These are phyloP conservation scores for Verticillium tricorpus DNA, from an alignment of 2,329 filamentous ascomycete species.

Conservation along the genomic window DNA sequence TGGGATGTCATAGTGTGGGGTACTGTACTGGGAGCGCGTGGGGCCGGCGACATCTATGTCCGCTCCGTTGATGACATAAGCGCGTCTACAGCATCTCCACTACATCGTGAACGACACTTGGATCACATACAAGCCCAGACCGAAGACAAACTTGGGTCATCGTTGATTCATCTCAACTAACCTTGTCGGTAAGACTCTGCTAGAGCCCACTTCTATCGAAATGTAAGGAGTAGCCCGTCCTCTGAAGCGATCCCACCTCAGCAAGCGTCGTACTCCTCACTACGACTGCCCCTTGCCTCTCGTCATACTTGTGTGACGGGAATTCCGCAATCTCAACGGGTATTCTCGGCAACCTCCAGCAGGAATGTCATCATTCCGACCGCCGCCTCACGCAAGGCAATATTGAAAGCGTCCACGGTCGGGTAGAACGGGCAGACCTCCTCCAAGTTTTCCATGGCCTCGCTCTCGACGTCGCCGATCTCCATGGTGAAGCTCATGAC, in stretches of 20 bases:
- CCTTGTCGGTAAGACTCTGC: too few relatives aligned
- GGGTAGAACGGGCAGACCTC: conserved; percentile 37
- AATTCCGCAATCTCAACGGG: background rate
- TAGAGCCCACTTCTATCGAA: too few relatives aligned
- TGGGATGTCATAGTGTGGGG: conserved; percentile 1
- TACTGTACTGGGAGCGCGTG: background rate
- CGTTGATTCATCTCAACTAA: too few relatives aligned
- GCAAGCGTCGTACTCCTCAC: too few relatives aligned
- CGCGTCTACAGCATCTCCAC: too few relatives aligned
- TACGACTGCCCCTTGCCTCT: too few relatives aligned
- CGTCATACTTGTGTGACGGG: too few relatives aligned
- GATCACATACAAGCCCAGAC: too few relatives aligned
- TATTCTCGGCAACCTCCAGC: background rate
- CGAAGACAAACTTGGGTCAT: too few relatives aligned
- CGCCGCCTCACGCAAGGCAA: conserved; percentile 36
- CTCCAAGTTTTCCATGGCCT: background rate
- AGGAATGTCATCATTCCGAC: conserved; percentile 44
- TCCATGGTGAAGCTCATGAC: conserved; percentile 41
- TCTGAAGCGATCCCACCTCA: background rate
- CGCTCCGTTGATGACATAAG: background rate
- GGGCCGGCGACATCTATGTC: background rate
- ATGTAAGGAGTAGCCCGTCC: too few relatives aligned
- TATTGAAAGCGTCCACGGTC: conserved; percentile 32
- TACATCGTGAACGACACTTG: too few relatives aligned
- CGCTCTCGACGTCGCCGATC: conserved; percentile 34